Base-by-base conservation (phyloP, 495 filamentous ascomycete species). In the Lasiosphaeriaceae sp. region DNA sequence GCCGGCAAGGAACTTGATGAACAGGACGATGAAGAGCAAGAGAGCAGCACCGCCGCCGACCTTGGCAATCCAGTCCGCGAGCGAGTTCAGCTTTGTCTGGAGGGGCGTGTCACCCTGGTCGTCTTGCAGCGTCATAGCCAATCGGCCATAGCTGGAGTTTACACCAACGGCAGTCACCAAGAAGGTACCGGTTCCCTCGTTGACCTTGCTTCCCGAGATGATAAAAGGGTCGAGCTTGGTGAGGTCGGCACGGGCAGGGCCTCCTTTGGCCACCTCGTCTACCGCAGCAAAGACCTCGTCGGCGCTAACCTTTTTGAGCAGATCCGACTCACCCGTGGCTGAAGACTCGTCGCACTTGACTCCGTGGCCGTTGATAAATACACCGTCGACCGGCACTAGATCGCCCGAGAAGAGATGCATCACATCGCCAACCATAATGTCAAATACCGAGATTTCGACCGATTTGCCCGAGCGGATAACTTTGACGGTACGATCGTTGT, bases 141-240 rank as follows among this genome's bases (percentile, higher is more conserved):
- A 96, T 64, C 91, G 92, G 44, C 93, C 93, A 65, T 92, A 90
- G 56, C 83, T 89, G 2, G 92, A 90, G 68, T 96, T 81, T 24
- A 94, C 79, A 58, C 93, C 93, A 16, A 88, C 88, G 22, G 90
- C 84, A 1, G 93, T 97, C 45, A 94, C 86, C 50, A 96, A 66
- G 64, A 93, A 96, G 8, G 86, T 90, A 0, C 91, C 91, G 23
- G 94, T 83, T 21, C 93, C 93, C 74, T 97, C 93, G 34, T 90
- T 89, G 22, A 97, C 88, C 68, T 94, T 94, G 29, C 86, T 87
- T 46, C 93, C 93, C 8, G 93, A 97, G 41, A 96, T 82, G 63
- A 97, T 95, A 67, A 97, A 96, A 1, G 92, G 92, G 61, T 97
- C 93, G 64, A 93, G 74, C 68, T 96, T 96, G 57, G 81, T 78